phyloP scores from a whole-genome alignment of 2,329 filamentous ascomycete species.

The Cytospora leucostoma region DNA sequence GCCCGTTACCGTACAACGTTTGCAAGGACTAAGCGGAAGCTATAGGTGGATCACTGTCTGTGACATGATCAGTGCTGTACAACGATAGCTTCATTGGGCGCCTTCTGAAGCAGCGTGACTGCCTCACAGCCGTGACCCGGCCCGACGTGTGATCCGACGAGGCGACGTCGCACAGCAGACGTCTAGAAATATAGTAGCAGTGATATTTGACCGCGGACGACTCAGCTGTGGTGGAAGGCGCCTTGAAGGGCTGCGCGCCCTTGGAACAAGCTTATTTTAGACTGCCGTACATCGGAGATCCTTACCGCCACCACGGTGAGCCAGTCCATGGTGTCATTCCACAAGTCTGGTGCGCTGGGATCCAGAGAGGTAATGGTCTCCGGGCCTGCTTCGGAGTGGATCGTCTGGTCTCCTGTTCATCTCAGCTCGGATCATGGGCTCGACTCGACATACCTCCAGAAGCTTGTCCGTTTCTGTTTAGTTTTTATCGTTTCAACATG shows the following conservation, averaged over 20 bases:
- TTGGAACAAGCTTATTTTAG: conserved; percentile 22
- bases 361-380: neutral
- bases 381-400: conserved; percentile 19
- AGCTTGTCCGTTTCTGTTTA: neutral
- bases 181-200: neutral
- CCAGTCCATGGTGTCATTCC: conserved; percentile 2
- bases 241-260: neutral
- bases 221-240: neutral
- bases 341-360: conserved; percentile 12
- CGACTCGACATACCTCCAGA: conserved; percentile 5
- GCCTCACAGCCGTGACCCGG: conserved; percentile 15
- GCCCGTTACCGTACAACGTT: conserved; percentile 5
- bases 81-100: neutral
- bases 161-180: conserved; percentile 11
- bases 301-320: conserved; percentile 5
- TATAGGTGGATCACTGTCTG: neutral
- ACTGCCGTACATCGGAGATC: conserved; percentile 6
- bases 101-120: neutral
- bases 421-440: conserved; percentile 11
- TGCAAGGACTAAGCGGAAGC: conserved; percentile 10
- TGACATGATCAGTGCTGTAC: neutral
- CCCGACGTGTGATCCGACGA: conserved; percentile 12
- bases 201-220: neutral
- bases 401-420: conserved; percentile 21
- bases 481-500: neutral